Conservation (phyloP, 1,284 basidiomycete genomes). For the Sphaerobolus stellatus region DNA sequence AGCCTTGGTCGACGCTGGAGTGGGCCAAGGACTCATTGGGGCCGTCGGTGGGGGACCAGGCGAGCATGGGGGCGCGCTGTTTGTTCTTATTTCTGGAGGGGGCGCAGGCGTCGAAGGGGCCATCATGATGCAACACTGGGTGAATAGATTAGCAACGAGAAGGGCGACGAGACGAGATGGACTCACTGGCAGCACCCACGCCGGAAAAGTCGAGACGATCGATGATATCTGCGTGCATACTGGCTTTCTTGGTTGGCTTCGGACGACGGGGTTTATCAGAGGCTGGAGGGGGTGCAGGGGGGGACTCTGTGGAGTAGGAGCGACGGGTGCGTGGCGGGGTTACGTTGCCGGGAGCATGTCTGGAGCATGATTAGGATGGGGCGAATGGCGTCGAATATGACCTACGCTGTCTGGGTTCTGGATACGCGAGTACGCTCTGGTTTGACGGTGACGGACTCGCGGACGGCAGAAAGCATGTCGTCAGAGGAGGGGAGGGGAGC, state of each 20-base stretch:
- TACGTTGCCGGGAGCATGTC: constrained; percentile 27
- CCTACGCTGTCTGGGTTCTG: constrained; percentile 48
- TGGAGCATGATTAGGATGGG: constrained; percentile 26
- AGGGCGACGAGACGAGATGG: constrained; percentile 13
- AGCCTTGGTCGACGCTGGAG: constrained; percentile 29
- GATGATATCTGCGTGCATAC: constrained; percentile 65
- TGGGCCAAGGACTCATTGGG: constrained; percentile 25
- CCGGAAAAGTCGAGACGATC: constrained; percentile 64
- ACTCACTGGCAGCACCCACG: constrained; percentile 69
- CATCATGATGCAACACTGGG: constrained; percentile 84
- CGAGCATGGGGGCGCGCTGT: constrained; percentile 76
- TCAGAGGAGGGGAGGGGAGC: constrained; percentile 21
- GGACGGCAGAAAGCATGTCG: constrained; percentile 58
- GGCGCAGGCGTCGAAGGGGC: constrained; percentile 84
- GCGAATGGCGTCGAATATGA: constrained; percentile 18
- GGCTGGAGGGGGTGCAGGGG: constrained; percentile 36
- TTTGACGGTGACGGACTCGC: constrained; percentile 57
- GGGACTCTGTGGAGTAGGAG: constrained; percentile 71
- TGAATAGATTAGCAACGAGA: constrained; percentile 15
- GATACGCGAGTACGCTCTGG: constrained; percentile 37
- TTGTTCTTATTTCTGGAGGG: constrained; percentile 80
- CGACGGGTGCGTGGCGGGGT: constrained; percentile 48
- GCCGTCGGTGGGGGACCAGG: constrained; percentile 60
- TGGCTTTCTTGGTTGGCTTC: constrained; percentile 61
- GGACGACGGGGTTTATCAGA: constrained; percentile 41